These are phyloP conservation scores for Nicotiana otophora DNA, from an alignment of 257 asterid genomes.

Conservation along the genomic window DNA sequence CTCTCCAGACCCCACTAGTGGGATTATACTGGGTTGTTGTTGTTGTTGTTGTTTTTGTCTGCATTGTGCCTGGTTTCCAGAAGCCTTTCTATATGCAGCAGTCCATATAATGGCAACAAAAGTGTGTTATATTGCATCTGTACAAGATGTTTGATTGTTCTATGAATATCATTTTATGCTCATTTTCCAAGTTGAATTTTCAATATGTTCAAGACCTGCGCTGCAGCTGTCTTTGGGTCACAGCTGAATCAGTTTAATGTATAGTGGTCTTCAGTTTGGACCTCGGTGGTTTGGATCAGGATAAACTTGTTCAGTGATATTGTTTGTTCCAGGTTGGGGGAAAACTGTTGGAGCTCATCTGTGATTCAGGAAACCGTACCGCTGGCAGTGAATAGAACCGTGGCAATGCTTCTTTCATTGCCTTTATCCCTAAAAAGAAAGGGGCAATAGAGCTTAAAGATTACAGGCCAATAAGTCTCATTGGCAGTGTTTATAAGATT, in stretches of 20 bases:
- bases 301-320: neutral
- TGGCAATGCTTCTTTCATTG: too few species aligned
- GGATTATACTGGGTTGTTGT: too few species aligned
- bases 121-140: neutral
- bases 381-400: slow-evolving; percentile 72
- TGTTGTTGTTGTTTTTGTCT: too few species aligned
- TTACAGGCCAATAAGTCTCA: too few species aligned
- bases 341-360: slow-evolving; percentile 76
- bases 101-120: neutral
- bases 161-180: neutral
- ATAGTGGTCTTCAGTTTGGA: neutral
- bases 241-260: neutral
- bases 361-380: slow-evolving; percentile 76
- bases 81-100: too few species aligned
- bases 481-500: too few species aligned
- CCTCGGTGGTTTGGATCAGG: neutral
- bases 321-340: slow-evolving; percentile 56
- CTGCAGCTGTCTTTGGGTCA: neutral
- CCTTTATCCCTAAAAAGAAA: too few species aligned
- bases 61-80: too few species aligned
- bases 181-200: neutral
- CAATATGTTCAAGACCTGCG: neutral
- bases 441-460: too few species aligned
- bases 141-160: neutral
- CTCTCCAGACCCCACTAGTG: too few species aligned